Base-by-base conservation (phyloP, 768 basidiomycete genomes). In the Suillus weaverae region DNA sequence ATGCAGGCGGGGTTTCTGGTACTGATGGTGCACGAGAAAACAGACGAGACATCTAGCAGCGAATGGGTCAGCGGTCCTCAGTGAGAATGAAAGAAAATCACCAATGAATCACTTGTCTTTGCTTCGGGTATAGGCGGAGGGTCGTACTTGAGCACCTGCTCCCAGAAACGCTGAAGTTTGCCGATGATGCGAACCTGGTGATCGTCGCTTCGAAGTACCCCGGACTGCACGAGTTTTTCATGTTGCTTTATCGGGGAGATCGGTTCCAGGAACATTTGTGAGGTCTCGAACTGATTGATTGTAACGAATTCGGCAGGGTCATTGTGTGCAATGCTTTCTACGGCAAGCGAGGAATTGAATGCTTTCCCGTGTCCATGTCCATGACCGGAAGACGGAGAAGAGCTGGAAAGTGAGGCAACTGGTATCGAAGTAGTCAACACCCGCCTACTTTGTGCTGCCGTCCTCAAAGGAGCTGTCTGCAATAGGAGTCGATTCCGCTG, bases 141-240 rank as follows among this genome's bases (percentile, higher is more conserved):
- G 11, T 86, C 73, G 80, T 98, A 97, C 18, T 75, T 70, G 60
- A 82, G 73, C 60, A 99, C 80, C 56, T 86, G 81, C 67, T 91
- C 82, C 76, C 97, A 89, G 64, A 98, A 81, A 62, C 83, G 77
- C 78, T 99, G 91, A 20, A 99, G 83, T 68, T 89, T 87, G 76
- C 86, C 80, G 60, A 99, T 88, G 69, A 98, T 96, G 36, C 84
- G 83, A 33, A 87, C 87, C 76, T 99, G 97, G 78, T 94, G 88
- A 20, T 85, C 83, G 72, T 99, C 97, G 56, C 89, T 83, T 30
- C 85, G 83, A 60, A 99, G 79, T 4, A 82, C 75, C 8, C 86
- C 85, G 11, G 75, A 68, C 14, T 77, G 71, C 35, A 90, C 83
- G 36, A 89, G 78, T 43, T 77, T 73, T 62, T 84, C 78, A 66